Evolutionary conservation across 139 green algal species (phyloP).

Genomic region (Chlorella sorokiniana): DNA sequence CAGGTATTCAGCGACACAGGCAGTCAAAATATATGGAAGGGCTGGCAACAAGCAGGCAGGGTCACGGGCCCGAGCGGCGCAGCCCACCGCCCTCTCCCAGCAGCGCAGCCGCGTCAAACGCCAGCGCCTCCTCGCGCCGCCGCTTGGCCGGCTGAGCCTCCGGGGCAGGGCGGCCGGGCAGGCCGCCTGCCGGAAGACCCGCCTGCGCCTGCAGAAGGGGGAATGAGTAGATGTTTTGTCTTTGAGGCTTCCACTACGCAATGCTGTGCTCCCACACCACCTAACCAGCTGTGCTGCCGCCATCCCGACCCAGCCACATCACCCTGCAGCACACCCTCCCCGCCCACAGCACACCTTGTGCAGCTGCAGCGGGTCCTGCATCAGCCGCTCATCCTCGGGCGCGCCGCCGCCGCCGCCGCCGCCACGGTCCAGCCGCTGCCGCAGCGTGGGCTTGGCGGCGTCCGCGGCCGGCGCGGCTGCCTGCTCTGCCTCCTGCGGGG

Average conservation of each 20-base stretch:
- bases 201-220: not conserved
- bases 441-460: slow-evolving; percentile 43
- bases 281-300: no score
- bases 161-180: not conserved
- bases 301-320: no score
- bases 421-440: slow-evolving; percentile 38
- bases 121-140: slow-evolving; percentile 29
- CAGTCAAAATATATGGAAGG: no score
- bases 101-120: slow-evolving; percentile 4
- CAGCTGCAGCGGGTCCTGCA: slow-evolving; percentile 50
- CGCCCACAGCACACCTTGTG: slow-evolving; percentile 35
- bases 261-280: no score
- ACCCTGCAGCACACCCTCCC: not conserved
- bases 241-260: no score
- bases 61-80: no score
- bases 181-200: not conserved
- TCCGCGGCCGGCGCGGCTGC: not conserved
- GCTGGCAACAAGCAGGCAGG: not conserved
- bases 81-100: slow-evolving; percentile 8
- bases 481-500: not conserved
- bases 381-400: slow-evolving; percentile 44
- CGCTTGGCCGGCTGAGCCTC: slow-evolving; percentile 9
- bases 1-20: no score
- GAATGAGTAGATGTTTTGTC: not conserved
- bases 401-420: not conserved